Percentiles rank a stretch among this genome's conserved stretches.
Conservation (phyloP, 2,329 filamentous ascomycete species). For the Botrytis sinoallii region DNA sequence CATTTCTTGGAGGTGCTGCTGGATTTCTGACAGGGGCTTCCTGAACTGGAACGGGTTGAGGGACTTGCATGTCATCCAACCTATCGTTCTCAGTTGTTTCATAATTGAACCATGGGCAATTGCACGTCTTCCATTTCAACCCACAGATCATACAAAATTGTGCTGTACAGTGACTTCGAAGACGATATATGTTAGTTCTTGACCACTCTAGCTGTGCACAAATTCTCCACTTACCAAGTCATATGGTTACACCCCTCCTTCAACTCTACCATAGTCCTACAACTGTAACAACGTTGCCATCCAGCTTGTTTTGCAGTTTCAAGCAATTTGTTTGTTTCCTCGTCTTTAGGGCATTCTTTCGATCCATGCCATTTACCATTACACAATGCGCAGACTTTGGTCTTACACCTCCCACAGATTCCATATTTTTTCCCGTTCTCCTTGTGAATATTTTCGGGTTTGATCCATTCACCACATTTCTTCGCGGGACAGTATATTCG, state of each 20-base stretch:
- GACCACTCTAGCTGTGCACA: neutral
- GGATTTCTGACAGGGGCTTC: slow-evolving; percentile 26
- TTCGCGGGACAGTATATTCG: slow-evolving; percentile 73
- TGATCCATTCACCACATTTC: slow-evolving; percentile 77
- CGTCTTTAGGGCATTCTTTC: slow-evolving; percentile 68
- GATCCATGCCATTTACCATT: slow-evolving; percentile 70
- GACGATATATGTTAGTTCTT: slow-evolving; percentile 25
- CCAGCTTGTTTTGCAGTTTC: slow-evolving; percentile 63
- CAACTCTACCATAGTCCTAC: slow-evolving; percentile 70
- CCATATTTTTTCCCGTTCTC: slow-evolving; percentile 62
- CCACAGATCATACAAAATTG: slow-evolving; percentile 89
- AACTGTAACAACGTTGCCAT: slow-evolving; percentile 74
- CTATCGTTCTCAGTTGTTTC: slow-evolving; percentile 53
- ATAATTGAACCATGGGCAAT: slow-evolving; percentile 77
- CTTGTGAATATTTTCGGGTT: slow-evolving; percentile 63
- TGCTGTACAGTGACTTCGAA: slow-evolving; percentile 65
- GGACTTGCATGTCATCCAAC: slow-evolving; percentile 51
- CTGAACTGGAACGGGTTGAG: slow-evolving; percentile 28
- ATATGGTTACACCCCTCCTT: slow-evolving; percentile 86
- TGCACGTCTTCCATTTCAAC: slow-evolving; percentile 75
- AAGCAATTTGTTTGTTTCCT: slow-evolving; percentile 61
- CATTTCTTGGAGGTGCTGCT: slow-evolving; percentile 26
- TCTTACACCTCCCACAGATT: slow-evolving; percentile 67
- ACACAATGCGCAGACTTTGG: slow-evolving; percentile 71
- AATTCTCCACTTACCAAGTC: slow-evolving; percentile 64